Evolutionary conservation across 768 basidiomycete genomes (phyloP).

Genomic region (Multifurca ochricompacta): DNA sequence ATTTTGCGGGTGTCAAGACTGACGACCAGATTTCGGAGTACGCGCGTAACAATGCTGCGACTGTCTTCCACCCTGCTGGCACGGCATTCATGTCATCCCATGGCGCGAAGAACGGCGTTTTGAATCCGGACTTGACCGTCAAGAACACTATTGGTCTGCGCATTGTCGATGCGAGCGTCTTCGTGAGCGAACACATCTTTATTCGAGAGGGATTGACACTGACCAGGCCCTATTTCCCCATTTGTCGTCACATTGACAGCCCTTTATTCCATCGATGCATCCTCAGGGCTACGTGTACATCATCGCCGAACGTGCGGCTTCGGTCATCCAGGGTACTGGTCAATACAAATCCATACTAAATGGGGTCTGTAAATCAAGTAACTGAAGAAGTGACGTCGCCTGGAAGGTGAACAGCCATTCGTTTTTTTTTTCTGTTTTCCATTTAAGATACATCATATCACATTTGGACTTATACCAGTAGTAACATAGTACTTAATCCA

Average conservation of each 20-base stretch:
- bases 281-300: slow-evolving; percentile 4
- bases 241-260: neutral
- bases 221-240: no score
- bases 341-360: no score
- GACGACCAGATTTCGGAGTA: slow-evolving; percentile 13
- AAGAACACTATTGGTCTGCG: slow-evolving; percentile 8
- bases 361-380: no score
- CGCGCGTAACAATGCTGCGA: slow-evolving; percentile 3
- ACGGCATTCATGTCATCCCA: slow-evolving; percentile 6
- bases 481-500: no score
- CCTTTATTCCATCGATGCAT: slow-evolving; percentile 3
- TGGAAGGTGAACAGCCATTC: no score
- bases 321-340: neutral
- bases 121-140: slow-evolving; percentile 13
- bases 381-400: no score
- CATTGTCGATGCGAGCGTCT: slow-evolving; percentile 10
- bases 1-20: neutral
- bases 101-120: slow-evolving; percentile 8
- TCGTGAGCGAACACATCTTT: neutral
- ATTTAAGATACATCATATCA: no score
- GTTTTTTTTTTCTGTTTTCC: no score
- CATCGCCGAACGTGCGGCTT: neutral
- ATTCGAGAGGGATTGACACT: neutral
- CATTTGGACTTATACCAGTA: no score
- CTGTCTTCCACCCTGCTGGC: slow-evolving; percentile 9